phyloP scores from a whole-genome alignment of 768 basidiomycete genomes.

The Leccinum uliginosum region DNA sequence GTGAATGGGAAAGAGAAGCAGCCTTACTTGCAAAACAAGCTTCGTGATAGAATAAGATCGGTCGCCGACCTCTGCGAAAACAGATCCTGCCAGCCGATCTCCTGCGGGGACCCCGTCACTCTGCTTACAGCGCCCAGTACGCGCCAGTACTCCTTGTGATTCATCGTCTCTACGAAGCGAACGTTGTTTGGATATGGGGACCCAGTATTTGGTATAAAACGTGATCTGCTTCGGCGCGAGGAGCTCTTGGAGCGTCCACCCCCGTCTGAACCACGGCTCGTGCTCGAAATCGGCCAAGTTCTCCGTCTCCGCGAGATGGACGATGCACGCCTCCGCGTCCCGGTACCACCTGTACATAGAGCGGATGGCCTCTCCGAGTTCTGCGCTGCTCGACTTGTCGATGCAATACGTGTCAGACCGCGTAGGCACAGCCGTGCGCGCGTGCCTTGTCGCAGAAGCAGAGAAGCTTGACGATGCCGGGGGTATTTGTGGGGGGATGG shows the following conservation, averaged over 20 bases:
- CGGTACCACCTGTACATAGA: conserved; percentile 3
- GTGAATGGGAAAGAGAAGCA: conserved; percentile 8
- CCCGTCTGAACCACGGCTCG: conserved; percentile 6
- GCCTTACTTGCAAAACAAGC: conserved; percentile 9
- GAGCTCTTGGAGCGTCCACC: conserved; percentile 12
- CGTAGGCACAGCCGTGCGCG: conserved; percentile 5
- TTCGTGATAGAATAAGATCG: conserved; percentile 16
- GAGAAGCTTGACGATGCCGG: conserved; percentile 1
- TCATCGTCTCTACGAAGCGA: neutral
- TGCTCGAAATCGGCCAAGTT: conserved; percentile 5
- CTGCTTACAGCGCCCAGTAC: neutral
- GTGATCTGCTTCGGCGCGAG: conserved; percentile 6
- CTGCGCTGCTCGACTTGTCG: conserved; percentile 12
- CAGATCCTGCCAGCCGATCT: conserved; percentile 11
- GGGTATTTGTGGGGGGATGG: neutral
- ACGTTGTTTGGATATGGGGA: neutral
- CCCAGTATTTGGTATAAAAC: conserved; percentile 8
- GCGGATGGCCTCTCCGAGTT: conserved; percentile 4
- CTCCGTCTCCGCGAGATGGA: conserved; percentile 8
- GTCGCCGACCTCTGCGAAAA: conserved; percentile 15
- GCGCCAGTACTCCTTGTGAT: conserved; percentile 13
- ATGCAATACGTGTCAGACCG: conserved; percentile 12
- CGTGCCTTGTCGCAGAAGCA: conserved; percentile 6
- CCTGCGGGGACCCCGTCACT: conserved; percentile 8
- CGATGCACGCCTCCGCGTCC: conserved; percentile 6